Conservation (phyloP, 805 yeast genomes). For the Metschnikowia henanensis region DNA sequence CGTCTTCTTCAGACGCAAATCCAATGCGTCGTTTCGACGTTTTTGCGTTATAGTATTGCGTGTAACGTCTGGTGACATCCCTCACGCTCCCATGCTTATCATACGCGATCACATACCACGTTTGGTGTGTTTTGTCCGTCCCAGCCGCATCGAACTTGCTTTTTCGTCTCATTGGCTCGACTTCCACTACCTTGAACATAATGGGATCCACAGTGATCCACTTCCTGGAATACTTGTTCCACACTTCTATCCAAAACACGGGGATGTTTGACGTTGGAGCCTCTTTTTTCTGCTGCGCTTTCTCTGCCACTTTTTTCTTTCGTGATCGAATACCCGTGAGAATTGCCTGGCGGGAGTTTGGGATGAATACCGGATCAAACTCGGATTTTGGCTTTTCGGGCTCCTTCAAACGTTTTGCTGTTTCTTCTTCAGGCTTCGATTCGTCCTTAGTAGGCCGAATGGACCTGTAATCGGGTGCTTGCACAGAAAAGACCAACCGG, state of each 20-base stretch:
- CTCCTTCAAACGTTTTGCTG: background rate
- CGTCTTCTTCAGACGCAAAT: constrained; percentile 50
- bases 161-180: constrained; percentile 50
- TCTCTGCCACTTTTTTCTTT: constrained; percentile 3
- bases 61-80: constrained; percentile 86
- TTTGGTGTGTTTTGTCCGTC: constrained; percentile 53
- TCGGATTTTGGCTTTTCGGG: constrained; percentile 12
- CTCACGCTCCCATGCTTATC: constrained; percentile 63
- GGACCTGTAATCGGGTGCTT: constrained; percentile 72
- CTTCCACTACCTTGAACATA: constrained; percentile 61
- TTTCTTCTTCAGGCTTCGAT: constrained; percentile 2
- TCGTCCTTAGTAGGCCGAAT: constrained; percentile 13
- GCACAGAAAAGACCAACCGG: constrained; percentile 78
- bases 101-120: constrained; percentile 77
- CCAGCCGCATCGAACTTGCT: constrained; percentile 74
- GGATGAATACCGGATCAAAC: constrained; percentile 22
- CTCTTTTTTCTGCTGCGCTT: background rate
- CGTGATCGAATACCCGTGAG: constrained; percentile 9
- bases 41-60: constrained; percentile 68
- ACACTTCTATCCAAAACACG: constrained; percentile 90
- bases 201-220: constrained; percentile 92
- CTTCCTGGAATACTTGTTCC: constrained; percentile 68
- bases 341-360: constrained; percentile 16
- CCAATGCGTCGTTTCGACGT: constrained; percentile 73
- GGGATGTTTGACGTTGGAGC: constrained; percentile 47